A percentile compares a stretch with the other conserved stretches of the same genome.
Conservation (phyloP, 306 rosid species). For the Fagus crenata region DNA sequence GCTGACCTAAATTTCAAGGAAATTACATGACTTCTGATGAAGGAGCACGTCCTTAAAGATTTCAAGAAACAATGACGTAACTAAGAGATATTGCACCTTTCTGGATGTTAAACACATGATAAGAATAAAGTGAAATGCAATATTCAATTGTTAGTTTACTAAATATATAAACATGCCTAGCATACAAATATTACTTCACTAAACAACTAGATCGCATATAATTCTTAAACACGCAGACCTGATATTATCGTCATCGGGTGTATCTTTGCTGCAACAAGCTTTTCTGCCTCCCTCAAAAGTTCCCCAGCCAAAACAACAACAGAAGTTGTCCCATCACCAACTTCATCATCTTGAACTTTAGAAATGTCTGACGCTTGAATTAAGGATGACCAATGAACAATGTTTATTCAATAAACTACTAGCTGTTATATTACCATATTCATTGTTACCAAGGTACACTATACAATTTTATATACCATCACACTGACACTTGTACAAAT, state of each 20-base stretch:
- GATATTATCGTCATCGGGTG: slow-evolving; percentile 98
- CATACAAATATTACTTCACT: neutral
- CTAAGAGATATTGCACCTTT: neutral
- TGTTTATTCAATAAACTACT: neutral
- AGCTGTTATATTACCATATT: neutral
- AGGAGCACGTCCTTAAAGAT: neutral
- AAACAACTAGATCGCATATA: neutral
- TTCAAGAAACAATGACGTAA: neutral
- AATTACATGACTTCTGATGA: neutral
- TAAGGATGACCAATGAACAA: slow-evolving; percentile 42
- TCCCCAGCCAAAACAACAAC: slow-evolving; percentile 99
- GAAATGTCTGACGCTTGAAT: slow-evolving; percentile 68
- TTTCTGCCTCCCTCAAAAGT: slow-evolving; percentile 92
- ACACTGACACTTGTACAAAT: neutral
- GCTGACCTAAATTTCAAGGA: neutral
- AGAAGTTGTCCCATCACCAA: slow-evolving; percentile 98
- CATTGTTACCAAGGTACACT: neutral
- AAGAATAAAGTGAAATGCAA: neutral
- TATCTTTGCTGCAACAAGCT: slow-evolving; percentile 83
- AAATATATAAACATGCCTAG: neutral
- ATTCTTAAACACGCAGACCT: slow-evolving; percentile 50
- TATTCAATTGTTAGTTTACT: neutral
- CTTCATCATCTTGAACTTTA: slow-evolving; percentile 99
- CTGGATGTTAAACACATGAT: neutral
- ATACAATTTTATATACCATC: neutral